Conservation (phyloP, 2,329 filamentous ascomycete species). For the Fusarium graminum region DNA sequence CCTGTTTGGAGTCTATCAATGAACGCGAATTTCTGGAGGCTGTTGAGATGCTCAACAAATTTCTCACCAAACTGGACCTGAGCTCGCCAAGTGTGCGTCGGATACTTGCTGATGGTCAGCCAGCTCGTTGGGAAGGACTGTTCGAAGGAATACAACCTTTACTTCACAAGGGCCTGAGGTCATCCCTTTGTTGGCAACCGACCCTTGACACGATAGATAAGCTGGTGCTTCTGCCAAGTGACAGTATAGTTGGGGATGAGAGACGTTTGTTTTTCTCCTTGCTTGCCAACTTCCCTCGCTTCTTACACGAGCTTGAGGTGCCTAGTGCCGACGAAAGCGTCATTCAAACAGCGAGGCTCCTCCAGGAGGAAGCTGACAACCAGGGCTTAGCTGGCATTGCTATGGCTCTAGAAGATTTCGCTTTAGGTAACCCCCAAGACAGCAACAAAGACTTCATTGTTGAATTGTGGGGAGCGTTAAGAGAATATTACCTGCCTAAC, state of each 20-base stretch:
- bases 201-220: constrained; percentile 83
- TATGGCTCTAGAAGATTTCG: constrained; percentile 76
- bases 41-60: constrained; percentile 88
- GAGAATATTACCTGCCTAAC: constrained; percentile 82
- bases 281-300: constrained; percentile 91
- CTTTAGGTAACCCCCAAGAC: constrained; percentile 73
- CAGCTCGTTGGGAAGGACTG: constrained; percentile 86
- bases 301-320: constrained; percentile 83
- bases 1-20: constrained; percentile 96
- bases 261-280: constrained; percentile 85
- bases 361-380: constrained; percentile 79
- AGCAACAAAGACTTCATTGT: constrained; percentile 81
- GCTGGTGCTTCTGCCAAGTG: constrained; percentile 82
- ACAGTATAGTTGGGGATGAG: constrained; percentile 83
- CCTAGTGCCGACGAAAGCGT: constrained; percentile 67
- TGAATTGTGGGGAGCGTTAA: constrained; percentile 79
- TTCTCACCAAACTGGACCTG: constrained; percentile 87
- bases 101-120: constrained; percentile 81
- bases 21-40: constrained; percentile 95
- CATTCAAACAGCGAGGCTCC: constrained; percentile 73
- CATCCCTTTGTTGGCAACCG: constrained; percentile 82
- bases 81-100: constrained; percentile 75
- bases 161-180: constrained; percentile 92
- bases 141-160: constrained; percentile 90
- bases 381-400: constrained; percentile 78